Conservation (phyloP, 1,284 basidiomycete species). For the Lignosus rhinocerotis region DNA sequence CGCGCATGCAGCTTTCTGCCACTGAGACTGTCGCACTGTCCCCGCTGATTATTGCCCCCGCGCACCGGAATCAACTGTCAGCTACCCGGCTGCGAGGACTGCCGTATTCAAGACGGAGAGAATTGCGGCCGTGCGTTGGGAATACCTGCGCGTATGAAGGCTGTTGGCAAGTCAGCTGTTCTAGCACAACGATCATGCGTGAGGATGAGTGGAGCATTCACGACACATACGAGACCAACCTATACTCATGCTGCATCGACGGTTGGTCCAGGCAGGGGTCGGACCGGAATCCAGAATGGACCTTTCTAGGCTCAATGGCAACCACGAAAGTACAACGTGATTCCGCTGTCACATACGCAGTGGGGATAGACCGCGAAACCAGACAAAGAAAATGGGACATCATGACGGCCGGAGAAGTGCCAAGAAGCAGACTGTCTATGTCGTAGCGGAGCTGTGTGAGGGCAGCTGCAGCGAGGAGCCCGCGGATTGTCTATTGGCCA, state of each 20-base stretch:
- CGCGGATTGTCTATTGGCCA: too few species aligned
- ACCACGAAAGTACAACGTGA: not conserved
- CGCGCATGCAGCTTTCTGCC: not conserved
- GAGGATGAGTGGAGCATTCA: not conserved
- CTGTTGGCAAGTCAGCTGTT: not conserved
- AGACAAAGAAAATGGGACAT: not conserved
- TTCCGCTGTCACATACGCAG: not conserved
- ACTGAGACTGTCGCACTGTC: slow-evolving; percentile 5
- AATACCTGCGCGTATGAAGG: not conserved
- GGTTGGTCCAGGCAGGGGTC: not conserved
- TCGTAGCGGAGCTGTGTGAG: not conserved
- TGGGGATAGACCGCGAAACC: not conserved
- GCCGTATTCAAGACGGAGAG: not conserved
- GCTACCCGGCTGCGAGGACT: slow-evolving; percentile 2
- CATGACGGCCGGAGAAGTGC: not conserved
- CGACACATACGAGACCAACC: not conserved
- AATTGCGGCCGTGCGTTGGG: not conserved
- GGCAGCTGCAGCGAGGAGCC: too few species aligned
- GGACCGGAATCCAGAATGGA: not conserved
- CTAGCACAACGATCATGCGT: not conserved
- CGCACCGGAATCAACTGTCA: slow-evolving; percentile 4
- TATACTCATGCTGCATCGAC: not conserved
- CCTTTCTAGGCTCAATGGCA: not conserved
- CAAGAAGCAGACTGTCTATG: not conserved
- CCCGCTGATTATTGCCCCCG: not conserved